Evolutionary conservation across 768 basidiomycete species (phyloP).

Genomic region (Lactarius vividus): DNA sequence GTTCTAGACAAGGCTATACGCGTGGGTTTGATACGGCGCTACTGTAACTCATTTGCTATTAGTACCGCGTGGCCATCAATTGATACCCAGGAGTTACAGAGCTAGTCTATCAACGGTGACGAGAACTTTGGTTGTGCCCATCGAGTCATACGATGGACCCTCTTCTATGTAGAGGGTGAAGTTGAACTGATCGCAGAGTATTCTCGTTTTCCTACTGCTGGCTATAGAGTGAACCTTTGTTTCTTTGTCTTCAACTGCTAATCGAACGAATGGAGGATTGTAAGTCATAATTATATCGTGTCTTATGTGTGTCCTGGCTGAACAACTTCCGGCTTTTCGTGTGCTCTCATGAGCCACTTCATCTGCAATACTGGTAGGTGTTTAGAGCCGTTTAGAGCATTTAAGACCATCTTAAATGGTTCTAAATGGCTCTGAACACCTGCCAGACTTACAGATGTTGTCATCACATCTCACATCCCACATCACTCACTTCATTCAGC

Average conservation of each 20-base stretch:
- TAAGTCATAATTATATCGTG: neutral
- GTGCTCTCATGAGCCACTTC: too few species aligned
- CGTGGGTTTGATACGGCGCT: neutral
- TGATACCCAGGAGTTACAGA: neutral
- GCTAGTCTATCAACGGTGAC: neutral
- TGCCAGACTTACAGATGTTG: too few species aligned
- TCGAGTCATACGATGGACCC: neutral
- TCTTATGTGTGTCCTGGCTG: neutral
- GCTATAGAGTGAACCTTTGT: neutral
- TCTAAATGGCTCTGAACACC: too few species aligned
- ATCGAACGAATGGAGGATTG: neutral
- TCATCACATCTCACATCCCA: too few species aligned
- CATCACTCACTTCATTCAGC: too few species aligned
- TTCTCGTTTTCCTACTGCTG: neutral
- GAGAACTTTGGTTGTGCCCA: neutral
- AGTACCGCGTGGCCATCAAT: conserved; percentile 14
- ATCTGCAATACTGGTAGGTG: too few species aligned
- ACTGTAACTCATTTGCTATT: neutral
- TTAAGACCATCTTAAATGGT: too few species aligned
- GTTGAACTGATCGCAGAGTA: neutral
- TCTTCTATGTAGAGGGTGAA: neutral
- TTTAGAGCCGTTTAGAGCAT: too few species aligned
- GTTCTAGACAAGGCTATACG: neutral
- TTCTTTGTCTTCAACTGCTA: neutral
- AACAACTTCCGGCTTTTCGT: neutral